phyloP scores from a whole-genome alignment of 208 protist species.

The Leishmania arabica region DNA sequence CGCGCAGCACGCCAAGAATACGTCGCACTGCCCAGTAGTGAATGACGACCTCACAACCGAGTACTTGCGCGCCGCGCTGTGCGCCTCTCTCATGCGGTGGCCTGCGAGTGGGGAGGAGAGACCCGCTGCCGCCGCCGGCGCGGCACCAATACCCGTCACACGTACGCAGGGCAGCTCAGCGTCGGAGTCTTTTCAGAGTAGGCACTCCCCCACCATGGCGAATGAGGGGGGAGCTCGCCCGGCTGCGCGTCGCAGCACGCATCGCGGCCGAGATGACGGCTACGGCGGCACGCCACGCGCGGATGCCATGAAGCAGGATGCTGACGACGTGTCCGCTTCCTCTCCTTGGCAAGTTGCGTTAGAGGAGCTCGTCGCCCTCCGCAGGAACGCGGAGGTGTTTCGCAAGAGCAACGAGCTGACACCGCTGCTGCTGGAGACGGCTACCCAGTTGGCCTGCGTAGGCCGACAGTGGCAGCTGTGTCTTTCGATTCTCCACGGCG shows the following conservation, averaged over 20 bases:
- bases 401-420: slow-evolving; percentile 47
- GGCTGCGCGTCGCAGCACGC: neutral
- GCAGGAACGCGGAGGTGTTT: slow-evolving; percentile 33
- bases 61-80: slow-evolving; percentile 64
- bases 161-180: neutral
- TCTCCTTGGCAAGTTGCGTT: slow-evolving; percentile 50
- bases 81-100: slow-evolving; percentile 19
- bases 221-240: neutral
- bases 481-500: slow-evolving; percentile 45
- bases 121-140: neutral
- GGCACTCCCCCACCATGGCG: neutral
- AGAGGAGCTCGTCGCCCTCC: slow-evolving; percentile 42
- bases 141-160: neutral
- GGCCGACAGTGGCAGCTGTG: slow-evolving; percentile 58
- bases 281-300: neutral
- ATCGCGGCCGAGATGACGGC: neutral
- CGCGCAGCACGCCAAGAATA: slow-evolving; percentile 24
- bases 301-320: neutral
- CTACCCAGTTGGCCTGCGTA: slow-evolving; percentile 47
- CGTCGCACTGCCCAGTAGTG: slow-evolving; percentile 44
- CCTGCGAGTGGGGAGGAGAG: neutral
- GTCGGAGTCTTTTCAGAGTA: neutral
- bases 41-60: slow-evolving; percentile 60
- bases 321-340: neutral
- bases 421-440: slow-evolving; percentile 55